Conservation (phyloP, 2,329 filamentous ascomycete genomes). For the Leptographium galeiforme region DNA sequence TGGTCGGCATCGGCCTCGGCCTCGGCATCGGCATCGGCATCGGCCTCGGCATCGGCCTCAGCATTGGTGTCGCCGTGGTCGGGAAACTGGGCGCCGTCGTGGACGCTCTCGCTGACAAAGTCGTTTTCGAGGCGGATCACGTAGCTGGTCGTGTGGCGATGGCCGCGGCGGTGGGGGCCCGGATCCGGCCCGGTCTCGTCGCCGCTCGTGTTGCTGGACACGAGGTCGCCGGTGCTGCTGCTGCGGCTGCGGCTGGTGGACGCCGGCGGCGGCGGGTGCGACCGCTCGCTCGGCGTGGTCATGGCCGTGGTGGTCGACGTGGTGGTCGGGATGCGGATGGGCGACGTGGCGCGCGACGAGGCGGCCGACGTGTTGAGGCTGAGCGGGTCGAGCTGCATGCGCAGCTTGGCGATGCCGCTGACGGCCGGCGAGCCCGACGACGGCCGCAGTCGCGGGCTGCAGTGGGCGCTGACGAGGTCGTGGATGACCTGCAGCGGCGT, state of each 20-base stretch:
- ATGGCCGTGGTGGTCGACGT: neutral
- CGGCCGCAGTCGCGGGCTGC: slow-evolving; percentile 42
- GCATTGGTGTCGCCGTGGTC: too few relatives aligned
- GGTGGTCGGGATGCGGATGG: neutral
- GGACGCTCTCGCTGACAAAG: slow-evolving; percentile 58
- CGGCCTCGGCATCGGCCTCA: too few relatives aligned
- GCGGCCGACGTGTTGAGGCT: slow-evolving; percentile 36
- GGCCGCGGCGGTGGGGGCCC: slow-evolving; percentile 36
- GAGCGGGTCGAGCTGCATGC: too few relatives aligned
- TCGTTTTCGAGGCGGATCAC: slow-evolving; percentile 76
- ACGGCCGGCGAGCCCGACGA: slow-evolving; percentile 63
- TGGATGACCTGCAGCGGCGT: slow-evolving; percentile 28
- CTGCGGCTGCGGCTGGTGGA: slow-evolving; percentile 43
- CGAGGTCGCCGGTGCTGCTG: slow-evolving; percentile 44
- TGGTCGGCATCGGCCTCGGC: too few relatives aligned
- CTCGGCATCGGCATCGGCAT: too few relatives aligned
- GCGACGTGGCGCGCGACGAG: slow-evolving; percentile 34
- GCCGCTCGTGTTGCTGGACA: slow-evolving; percentile 42
- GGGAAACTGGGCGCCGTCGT: neutral
- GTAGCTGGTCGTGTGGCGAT: slow-evolving; percentile 64
- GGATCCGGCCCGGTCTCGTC: slow-evolving; percentile 40
- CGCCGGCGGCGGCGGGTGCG: too few relatives aligned
- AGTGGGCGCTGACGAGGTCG: slow-evolving; percentile 49
- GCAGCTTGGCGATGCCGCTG: too few relatives aligned
- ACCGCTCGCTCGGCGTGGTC: neutral